These are phyloP conservation scores for Annulohypoxylon stygium DNA, from an alignment of 495 filamentous ascomycete species.

Conservation along the genomic window DNA sequence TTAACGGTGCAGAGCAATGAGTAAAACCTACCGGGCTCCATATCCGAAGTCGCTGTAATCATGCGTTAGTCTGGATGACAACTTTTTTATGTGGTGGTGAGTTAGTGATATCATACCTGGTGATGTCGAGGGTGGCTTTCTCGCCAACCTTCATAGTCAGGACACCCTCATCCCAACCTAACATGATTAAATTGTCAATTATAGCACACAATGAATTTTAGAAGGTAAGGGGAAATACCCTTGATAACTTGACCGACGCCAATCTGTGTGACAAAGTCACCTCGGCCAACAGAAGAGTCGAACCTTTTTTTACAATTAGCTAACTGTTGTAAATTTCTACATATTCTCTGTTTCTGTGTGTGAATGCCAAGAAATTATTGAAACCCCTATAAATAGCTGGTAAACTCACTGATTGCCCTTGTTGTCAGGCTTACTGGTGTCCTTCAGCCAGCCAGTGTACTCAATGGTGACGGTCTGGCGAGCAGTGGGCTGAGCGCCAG, in stretches of 20 bases:
- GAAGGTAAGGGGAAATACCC: slow-evolving; percentile 62
- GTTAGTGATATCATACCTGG: slow-evolving; percentile 67
- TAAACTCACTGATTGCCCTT: slow-evolving; percentile 63
- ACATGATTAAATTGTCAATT: slow-evolving; percentile 32
- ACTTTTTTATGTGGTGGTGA: not conserved
- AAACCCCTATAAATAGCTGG: slow-evolving; percentile 1
- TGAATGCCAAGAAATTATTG: slow-evolving; percentile 33
- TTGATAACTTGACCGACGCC: slow-evolving; percentile 83
- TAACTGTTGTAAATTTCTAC: slow-evolving; percentile 19
- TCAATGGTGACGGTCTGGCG: slow-evolving; percentile 81
- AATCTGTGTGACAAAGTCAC: slow-evolving; percentile 75
- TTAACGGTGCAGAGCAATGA: not conserved
- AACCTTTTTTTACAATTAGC: slow-evolving; percentile 68
- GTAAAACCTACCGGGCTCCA: slow-evolving; percentile 71
- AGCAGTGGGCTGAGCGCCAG: slow-evolving; percentile 65
- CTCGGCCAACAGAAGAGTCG: slow-evolving; percentile 78
- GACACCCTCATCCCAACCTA: slow-evolving; percentile 92
- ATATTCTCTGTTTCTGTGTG: slow-evolving; percentile 17
- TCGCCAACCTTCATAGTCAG: slow-evolving; percentile 83
- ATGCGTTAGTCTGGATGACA: slow-evolving; percentile 36
- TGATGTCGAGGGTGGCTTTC: slow-evolving; percentile 81
- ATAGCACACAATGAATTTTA: slow-evolving; percentile 2
- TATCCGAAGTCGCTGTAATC: slow-evolving; percentile 79
- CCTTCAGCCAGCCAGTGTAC: slow-evolving; percentile 86
- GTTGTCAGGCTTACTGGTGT: slow-evolving; percentile 63